These are phyloP conservation scores for Calonectria fujianensis DNA, from an alignment of 2,329 filamentous ascomycete species.

Conservation along the genomic window DNA sequence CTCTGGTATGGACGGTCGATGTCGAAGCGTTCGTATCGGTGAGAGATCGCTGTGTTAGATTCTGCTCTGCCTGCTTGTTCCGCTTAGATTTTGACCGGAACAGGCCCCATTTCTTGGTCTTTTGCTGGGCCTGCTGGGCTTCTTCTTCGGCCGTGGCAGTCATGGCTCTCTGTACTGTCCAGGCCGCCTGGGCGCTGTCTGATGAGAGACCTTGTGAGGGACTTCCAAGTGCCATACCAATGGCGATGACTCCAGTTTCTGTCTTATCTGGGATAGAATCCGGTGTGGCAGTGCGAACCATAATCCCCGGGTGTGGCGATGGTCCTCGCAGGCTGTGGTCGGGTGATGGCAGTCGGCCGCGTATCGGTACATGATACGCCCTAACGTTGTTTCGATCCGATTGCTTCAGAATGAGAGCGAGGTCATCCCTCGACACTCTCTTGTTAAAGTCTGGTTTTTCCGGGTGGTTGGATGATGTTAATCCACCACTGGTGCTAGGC, in stretches of 20 bases:
- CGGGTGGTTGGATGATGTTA: slow-evolving; percentile 42
- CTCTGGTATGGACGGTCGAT: slow-evolving; percentile 45
- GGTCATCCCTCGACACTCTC: slow-evolving; percentile 67
- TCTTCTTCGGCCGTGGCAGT: slow-evolving; percentile 50
- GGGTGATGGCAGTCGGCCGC: slow-evolving; percentile 65
- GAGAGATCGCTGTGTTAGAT: slow-evolving; percentile 48
- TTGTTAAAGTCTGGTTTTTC: slow-evolving; percentile 56
- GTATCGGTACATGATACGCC: slow-evolving; percentile 64
- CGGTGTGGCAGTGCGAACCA: slow-evolving; percentile 64
- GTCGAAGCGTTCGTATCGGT: slow-evolving; percentile 52
- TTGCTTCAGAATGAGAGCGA: slow-evolving; percentile 57
- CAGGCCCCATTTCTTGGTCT: slow-evolving; percentile 75
- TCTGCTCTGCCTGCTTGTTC: slow-evolving; percentile 45
- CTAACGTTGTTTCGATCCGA: slow-evolving; percentile 59
- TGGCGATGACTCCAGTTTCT: slow-evolving; percentile 64
- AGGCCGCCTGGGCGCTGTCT: slow-evolving; percentile 50
- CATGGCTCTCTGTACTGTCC: slow-evolving; percentile 56
- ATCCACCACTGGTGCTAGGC: slow-evolving; percentile 53
- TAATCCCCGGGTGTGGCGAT: slow-evolving; percentile 56
- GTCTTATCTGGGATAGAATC: slow-evolving; percentile 63
- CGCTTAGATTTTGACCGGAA: slow-evolving; percentile 68
- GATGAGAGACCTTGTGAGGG: slow-evolving; percentile 68
- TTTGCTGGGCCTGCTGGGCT: slow-evolving; percentile 61
- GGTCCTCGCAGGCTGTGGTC: slow-evolving; percentile 62
- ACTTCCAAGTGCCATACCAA: slow-evolving; percentile 85